Percentiles rank a stretch among this genome's conserved stretches.
Conservation (phyloP, 768 basidiomycete genomes). For the Lepiota subincarnata region DNA sequence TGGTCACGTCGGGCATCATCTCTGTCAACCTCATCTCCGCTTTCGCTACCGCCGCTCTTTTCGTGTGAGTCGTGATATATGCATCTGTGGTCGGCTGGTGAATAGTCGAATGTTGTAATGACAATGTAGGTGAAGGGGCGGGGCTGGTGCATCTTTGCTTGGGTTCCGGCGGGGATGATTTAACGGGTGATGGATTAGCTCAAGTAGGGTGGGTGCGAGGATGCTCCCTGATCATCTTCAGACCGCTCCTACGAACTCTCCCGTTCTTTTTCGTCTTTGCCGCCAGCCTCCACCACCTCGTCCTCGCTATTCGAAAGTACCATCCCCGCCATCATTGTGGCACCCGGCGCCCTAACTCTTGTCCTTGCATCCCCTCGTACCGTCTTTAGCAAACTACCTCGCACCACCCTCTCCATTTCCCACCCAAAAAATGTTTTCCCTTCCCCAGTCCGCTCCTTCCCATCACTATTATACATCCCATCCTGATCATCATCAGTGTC, state of each 20-base stretch:
- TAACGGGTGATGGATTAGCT: slow-evolving; percentile 4
- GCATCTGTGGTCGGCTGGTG: not conserved
- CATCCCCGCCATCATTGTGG: slow-evolving; percentile 9
- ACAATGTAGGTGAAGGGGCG: slow-evolving; percentile 1
- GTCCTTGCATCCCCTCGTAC: slow-evolving; percentile 24
- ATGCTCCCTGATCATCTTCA: slow-evolving; percentile 10
- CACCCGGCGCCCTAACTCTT: slow-evolving; percentile 19
- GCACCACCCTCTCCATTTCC: not conserved
- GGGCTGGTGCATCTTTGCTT: slow-evolving; percentile 10
- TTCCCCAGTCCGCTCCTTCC: not conserved
- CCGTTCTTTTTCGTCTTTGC: slow-evolving; percentile 1
- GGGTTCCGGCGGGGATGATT: slow-evolving; percentile 4
- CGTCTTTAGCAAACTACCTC: slow-evolving; percentile 15
- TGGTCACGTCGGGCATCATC: slow-evolving; percentile 76
- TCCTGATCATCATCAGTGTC: slow-evolving; percentile 13
- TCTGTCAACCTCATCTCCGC: slow-evolving; percentile 52
- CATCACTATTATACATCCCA: not conserved
- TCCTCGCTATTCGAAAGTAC: slow-evolving; percentile 16
- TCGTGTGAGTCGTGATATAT: slow-evolving; percentile 16
- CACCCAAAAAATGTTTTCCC: slow-evolving; percentile 9
- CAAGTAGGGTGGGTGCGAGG: not conserved
- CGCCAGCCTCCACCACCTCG: slow-evolving; percentile 14
- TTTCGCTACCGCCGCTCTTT: slow-evolving; percentile 39
- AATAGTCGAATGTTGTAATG: slow-evolving; percentile 10
- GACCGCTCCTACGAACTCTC: not conserved